Evolutionary conservation across 371 early-diverging fungal genomes (phyloP).

Genomic region (Phascolomyces articulosus): DNA sequence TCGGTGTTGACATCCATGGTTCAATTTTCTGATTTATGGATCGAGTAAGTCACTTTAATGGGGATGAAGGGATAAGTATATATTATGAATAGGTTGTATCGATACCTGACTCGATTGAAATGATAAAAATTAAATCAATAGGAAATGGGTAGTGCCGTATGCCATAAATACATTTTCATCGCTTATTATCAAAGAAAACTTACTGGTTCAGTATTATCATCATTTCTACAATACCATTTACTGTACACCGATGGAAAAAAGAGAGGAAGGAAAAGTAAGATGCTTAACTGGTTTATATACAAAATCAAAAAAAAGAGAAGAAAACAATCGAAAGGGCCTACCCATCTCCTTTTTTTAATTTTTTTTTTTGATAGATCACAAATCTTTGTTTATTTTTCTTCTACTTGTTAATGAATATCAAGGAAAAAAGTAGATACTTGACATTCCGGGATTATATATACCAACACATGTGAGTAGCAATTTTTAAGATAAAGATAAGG

Average conservation of each 20-base stretch:
- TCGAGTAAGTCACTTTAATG: constrained; percentile 28
- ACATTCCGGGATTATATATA: constrained; percentile 11
- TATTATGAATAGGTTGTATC: too few relatives aligned
- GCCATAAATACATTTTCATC: constrained; percentile 13
- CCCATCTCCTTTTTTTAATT: too few relatives aligned
- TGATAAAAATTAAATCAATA: neutral
- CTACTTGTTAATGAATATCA: neutral
- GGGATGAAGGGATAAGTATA: too few relatives aligned
- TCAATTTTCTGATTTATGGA: constrained; percentile 40
- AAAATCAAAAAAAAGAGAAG: too few relatives aligned
- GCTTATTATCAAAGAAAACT: constrained; percentile 15
- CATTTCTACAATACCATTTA: constrained; percentile 6
- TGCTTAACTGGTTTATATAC: neutral
- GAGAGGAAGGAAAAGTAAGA: neutral
- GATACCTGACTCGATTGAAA: too few relatives aligned
- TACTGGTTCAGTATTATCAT: constrained; percentile 12
- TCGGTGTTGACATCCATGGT: constrained; percentile 28
- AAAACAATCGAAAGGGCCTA: too few relatives aligned
- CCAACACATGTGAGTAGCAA: neutral
- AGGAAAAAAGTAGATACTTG: neutral
- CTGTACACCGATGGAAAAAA: neutral
- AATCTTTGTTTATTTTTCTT: constrained; percentile 5
- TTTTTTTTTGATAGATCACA: neutral
- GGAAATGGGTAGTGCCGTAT: constrained; percentile 17
- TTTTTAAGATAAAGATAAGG: too few relatives aligned